Evolutionary conservation across 495 filamentous ascomycete species (phyloP), one percentile per base, ranked within the genome.

Genomic region (Recurvomyces mirabilis): DNA sequence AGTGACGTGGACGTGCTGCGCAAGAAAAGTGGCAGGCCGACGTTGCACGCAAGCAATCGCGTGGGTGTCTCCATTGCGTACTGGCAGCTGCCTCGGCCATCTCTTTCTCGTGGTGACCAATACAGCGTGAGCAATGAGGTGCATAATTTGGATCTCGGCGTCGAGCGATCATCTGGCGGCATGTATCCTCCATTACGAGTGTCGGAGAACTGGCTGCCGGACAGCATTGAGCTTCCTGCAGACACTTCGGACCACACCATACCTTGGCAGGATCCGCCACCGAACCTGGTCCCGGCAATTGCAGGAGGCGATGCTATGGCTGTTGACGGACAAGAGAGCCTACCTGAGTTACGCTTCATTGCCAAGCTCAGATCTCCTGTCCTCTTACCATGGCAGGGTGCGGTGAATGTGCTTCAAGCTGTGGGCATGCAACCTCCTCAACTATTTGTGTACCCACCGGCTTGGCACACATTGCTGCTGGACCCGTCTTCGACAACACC

Each of bases 301-400:
- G 23, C 40, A 9, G 30, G 20, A 19, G 48, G 52, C n/a, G 68
- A 68, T 42, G 61, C 66, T 4, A 73, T 73, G 64, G 60, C 56
- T 6, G 50, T 72, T 17, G 68, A 72, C 64, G 58, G 57, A 51
- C 35, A 71, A 1, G 68, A 64, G 17, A 76, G 75, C 37, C 65
- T 80, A 10, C 81, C 85, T 0, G 76, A 88, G 24, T 78, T 87
- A 31, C 77, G 80, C 15, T 96, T 98, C 60, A 71, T 82, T 30
- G 87, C 84, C 2, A 81, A 72, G 22, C 75, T 96, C 24, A 82
- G 94, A 38, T 91, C 91, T 4, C 83, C 87, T 0, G 60, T 98
- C 11, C 71, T 84, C 7, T 63, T 95, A 34, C 81, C 89, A 0
- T 70, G 79, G 24, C 59, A 69, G 24, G 67, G 81, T 7, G 84